Percentiles rank a stretch among this genome's conserved stretches.
Conservation (phyloP, 2,329 filamentous ascomycete genomes). For the Periconia sp. region DNA sequence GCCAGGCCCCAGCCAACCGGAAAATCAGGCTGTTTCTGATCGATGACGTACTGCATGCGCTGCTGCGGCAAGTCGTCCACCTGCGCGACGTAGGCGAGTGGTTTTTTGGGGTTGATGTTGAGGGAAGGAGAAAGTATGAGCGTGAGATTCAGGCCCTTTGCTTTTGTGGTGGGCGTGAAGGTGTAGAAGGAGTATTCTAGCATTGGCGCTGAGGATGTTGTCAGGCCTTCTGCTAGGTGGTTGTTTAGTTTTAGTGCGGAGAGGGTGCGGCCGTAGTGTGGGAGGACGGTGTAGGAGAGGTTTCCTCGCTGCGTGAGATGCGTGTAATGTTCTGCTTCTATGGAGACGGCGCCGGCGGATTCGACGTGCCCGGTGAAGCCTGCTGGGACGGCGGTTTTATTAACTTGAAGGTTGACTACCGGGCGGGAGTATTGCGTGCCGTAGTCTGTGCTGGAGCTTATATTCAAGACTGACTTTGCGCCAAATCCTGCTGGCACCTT, state of each 20-base stretch:
- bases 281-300: constrained; percentile 36
- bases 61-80: constrained; percentile 51
- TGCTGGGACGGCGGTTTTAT: constrained; percentile 41
- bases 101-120: constrained; percentile 58
- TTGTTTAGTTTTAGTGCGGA: constrained; percentile 42
- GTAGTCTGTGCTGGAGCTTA: constrained; percentile 43
- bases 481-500: constrained; percentile 31
- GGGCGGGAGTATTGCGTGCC: constrained; percentile 44
- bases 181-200: constrained; percentile 47
- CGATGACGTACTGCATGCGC: constrained; percentile 51
- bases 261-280: constrained; percentile 44
- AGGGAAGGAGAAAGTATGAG: constrained; percentile 53
- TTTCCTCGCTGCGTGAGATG: constrained; percentile 32
- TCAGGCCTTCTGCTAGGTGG: constrained; percentile 33
- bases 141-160: constrained; percentile 45
- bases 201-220: constrained; percentile 31
- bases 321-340: constrained; percentile 48
- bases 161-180: constrained; percentile 37
- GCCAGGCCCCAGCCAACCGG: constrained; percentile 58
- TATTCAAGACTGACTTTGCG: constrained; percentile 40
- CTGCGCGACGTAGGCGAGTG: constrained; percentile 58
- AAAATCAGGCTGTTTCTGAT: constrained; percentile 48
- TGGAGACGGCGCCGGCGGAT: constrained; percentile 38
- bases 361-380: constrained; percentile 46
- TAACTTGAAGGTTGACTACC: constrained; percentile 38